Evolutionary conservation across 805 yeast genomes (phyloP).

Genomic region (Candida namnaoensis): DNA sequence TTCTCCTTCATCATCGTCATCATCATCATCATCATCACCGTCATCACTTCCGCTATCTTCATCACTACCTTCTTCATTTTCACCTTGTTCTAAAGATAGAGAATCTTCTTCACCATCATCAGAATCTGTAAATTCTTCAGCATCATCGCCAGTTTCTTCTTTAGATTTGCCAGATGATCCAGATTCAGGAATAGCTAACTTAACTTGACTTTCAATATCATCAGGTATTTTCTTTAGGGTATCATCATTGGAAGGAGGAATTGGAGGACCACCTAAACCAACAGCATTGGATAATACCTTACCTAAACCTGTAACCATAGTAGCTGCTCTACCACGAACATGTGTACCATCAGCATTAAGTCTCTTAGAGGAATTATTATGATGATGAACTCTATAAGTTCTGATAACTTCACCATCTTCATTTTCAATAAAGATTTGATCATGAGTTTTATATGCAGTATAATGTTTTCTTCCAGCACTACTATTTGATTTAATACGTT

Average conservation of each 20-base stretch:
- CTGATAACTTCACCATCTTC: slow-evolving; percentile 88
- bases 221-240: no score
- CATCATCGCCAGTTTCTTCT: slow-evolving; percentile 13
- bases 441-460: slow-evolving; percentile 74
- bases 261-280: slow-evolving; percentile 26
- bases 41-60: no score
- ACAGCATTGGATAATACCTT: slow-evolving; percentile 42
- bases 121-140: slow-evolving; percentile 13
- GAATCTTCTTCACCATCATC: slow-evolving; percentile 10
- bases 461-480: slow-evolving; percentile 15
- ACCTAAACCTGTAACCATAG: slow-evolving; percentile 22
- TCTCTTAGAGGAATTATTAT: slow-evolving; percentile 11
- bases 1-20: slow-evolving; percentile 15
- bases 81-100: slow-evolving; percentile 4
- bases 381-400: slow-evolving; percentile 67
- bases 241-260: neutral
- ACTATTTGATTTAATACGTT: slow-evolving; percentile 3
- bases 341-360: no score
- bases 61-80: slow-evolving; percentile 11
- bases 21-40: slow-evolving; percentile 15
- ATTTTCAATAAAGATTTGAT: slow-evolving; percentile 75
- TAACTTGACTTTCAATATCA: no score
- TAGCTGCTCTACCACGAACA: slow-evolving; percentile 17
- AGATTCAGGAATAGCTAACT: neutral
- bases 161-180: slow-evolving; percentile 2